Percentiles rank a stretch among this genome's conserved stretches.
These are phyloP conservation scores for Mycena capillaripes DNA, from an alignment of 768 basidiomycete genomes.

Conservation along the genomic window DNA sequence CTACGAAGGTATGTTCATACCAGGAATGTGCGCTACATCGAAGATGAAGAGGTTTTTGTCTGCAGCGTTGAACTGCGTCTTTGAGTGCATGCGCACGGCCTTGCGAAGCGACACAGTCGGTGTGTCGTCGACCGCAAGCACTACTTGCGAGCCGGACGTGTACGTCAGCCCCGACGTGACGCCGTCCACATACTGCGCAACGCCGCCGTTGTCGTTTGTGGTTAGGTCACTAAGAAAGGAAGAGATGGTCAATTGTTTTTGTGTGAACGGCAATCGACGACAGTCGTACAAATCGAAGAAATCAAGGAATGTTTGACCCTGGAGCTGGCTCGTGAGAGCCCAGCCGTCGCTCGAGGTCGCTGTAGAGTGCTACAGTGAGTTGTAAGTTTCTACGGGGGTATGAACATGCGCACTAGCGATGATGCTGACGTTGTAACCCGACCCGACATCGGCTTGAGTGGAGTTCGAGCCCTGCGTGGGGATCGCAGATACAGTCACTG, in stretches of 20 bases:
- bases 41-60: slow-evolving; percentile 38
- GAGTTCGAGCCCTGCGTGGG: not conserved
- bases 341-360: slow-evolving; percentile 2
- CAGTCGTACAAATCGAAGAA: slow-evolving; percentile 5
- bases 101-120: slow-evolving; percentile 22
- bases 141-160: slow-evolving; percentile 11
- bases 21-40: slow-evolving; percentile 52
- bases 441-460: not conserved
- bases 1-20: slow-evolving; percentile 4
- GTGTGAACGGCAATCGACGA: slow-evolving; percentile 2
- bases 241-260: not conserved
- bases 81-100: slow-evolving; percentile 32
- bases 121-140: slow-evolving; percentile 7
- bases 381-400: not conserved
- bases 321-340: slow-evolving; percentile 10
- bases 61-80: slow-evolving; percentile 28
- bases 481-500: not conserved
- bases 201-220: slow-evolving; percentile 11
- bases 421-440: not conserved
- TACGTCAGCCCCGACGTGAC: slow-evolving; percentile 8
- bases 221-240: slow-evolving; percentile 3
- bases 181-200: slow-evolving; percentile 10
- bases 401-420: slow-evolving; percentile 7
- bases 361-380: not conserved
- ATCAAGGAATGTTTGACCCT: slow-evolving; percentile 9